Percentiles rank a stretch among this genome's conserved stretches.
Conservation (phyloP, 2,329 filamentous ascomycete genomes). For the Penicillium digitatum region DNA sequence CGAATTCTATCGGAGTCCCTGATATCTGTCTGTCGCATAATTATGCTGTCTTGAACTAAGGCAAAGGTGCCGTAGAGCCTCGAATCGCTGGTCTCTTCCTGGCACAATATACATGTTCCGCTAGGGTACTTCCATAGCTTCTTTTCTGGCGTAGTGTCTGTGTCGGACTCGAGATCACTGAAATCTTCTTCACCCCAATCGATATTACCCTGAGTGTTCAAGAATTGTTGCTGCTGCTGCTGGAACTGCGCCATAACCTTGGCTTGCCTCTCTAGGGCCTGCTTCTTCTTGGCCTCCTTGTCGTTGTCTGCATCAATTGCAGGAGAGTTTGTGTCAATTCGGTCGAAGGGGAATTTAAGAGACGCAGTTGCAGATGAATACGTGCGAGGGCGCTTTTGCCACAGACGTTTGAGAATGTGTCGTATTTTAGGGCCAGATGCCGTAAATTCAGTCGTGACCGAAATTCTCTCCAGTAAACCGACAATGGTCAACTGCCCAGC, state of each 20-base stretch:
- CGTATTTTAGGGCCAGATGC: slow-evolving; percentile 79
- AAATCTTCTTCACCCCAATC: slow-evolving; percentile 85
- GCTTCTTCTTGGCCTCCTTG: slow-evolving; percentile 80
- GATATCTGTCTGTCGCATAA: slow-evolving; percentile 81
- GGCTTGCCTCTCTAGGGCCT: slow-evolving; percentile 82
- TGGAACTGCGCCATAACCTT: slow-evolving; percentile 98
- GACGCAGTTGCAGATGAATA: slow-evolving; percentile 65
- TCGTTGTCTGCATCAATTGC: slow-evolving; percentile 58
- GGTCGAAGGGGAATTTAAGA: slow-evolving; percentile 64
- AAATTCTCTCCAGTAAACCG: slow-evolving; percentile 51
- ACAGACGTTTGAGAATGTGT: slow-evolving; percentile 77
- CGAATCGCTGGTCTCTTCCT: slow-evolving; percentile 89
- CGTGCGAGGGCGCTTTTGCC: slow-evolving; percentile 70
- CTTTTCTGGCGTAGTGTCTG: slow-evolving; percentile 55
- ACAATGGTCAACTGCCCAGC: slow-evolving; percentile 48
- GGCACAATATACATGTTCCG: slow-evolving; percentile 91
- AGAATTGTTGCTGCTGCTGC: slow-evolving; percentile 91
- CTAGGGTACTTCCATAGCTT: slow-evolving; percentile 86
- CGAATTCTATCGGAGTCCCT: slow-evolving; percentile 77
- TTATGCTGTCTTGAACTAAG: slow-evolving; percentile 77
- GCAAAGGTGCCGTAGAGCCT: slow-evolving; percentile 91
- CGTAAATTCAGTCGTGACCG: slow-evolving; percentile 69
- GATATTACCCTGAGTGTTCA: slow-evolving; percentile 80
- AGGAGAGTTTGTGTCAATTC: slow-evolving; percentile 78
- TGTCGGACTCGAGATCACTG: slow-evolving; percentile 56